Base-by-base conservation (phyloP, 331 rosid species). In the Telfairia occidentalis region DNA sequence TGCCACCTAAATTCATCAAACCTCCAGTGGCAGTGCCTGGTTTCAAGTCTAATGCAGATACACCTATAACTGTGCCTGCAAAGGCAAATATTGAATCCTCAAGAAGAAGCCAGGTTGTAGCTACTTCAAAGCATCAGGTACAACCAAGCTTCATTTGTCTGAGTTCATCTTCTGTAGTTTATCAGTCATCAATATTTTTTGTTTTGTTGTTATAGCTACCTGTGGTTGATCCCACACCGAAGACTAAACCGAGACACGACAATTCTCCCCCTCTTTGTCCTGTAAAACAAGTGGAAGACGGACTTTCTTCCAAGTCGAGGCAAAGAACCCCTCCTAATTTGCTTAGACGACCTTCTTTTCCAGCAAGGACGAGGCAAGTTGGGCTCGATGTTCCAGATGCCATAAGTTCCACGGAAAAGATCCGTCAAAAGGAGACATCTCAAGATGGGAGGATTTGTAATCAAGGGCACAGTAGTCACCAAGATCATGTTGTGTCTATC, bases 261-360 rank as follows among this genome's bases (percentile, higher is more conserved):
- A 83, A 77, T 76, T 86, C 87, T 70, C 89, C 90, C 34, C 87
- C 90, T 60, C 83, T 82, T 74, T 78, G 73, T 57, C 79, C 88
- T 63, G 26, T 75, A 35, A 95, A 92, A 83, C 97, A 82, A 76
- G 76, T 79, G 61, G 99, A 85, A 73, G 97, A 90, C 75, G 97
- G 93, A 76, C 74, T 85, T 88, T 78, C 88, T 80, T 66, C 90
- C 13, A 95, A 78, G 81, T 78, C 88, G 40, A 84, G 92, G 85
- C 97, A 85, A 83, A 83, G 79, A 85, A 95, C 96, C 40, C 97
- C 99, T 30, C 96, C 99, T 19, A 80, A 73, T 76, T 66, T 86
- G 52, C 80, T 82, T 49, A 82, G 85, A 76, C 89, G 93, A 35
- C 78, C 87, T 30, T 76, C 97, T 19, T 90, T 89, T 84, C 84